Evolutionary conservation across 1,284 basidiomycete species (phyloP).

Genomic region (Spongiforma sp.): DNA sequence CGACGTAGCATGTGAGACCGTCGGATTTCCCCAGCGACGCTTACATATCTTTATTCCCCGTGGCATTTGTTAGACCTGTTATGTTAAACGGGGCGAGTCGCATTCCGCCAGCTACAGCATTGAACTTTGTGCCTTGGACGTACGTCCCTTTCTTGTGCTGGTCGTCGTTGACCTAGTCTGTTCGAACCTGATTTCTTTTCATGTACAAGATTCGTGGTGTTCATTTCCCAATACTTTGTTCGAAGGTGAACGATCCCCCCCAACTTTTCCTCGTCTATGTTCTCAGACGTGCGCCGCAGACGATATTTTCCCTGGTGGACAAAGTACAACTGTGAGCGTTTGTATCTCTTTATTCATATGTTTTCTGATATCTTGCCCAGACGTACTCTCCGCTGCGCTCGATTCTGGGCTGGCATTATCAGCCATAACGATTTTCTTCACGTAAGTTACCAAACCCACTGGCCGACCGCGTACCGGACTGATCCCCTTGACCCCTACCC

Average conservation of each 20-base stretch:
- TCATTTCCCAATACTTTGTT: constrained; percentile 67
- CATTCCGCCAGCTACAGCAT: constrained; percentile 48
- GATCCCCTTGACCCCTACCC: neutral
- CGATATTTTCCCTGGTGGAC: constrained; percentile 73
- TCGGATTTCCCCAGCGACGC: neutral
- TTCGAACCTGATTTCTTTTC: constrained; percentile 23
- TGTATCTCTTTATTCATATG: neutral
- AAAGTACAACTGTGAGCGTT: constrained; percentile 62
- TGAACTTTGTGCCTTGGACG: constrained; percentile 49
- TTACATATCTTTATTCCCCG: neutral
- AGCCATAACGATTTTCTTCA: constrained; percentile 58
- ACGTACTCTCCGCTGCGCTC: constrained; percentile 62
- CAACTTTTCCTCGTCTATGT: neutral
- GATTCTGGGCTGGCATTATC: constrained; percentile 59
- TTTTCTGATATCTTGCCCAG: constrained; percentile 22
- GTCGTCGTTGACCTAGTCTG: constrained; percentile 8
- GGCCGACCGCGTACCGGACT: neutral
- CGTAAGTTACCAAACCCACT: constrained; percentile 24
- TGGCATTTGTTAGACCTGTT: constrained; percentile 30
- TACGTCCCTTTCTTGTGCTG: constrained; percentile 32
- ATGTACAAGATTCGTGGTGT: constrained; percentile 46
- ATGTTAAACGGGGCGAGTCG: constrained; percentile 39
- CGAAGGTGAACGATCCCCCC: constrained; percentile 50
- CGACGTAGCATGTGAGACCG: constrained; percentile 27
- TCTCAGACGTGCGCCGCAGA: constrained; percentile 29